These are phyloP conservation scores for Calocybe cyanea DNA, from an alignment of 768 basidiomycete species.

Conservation along the genomic window DNA sequence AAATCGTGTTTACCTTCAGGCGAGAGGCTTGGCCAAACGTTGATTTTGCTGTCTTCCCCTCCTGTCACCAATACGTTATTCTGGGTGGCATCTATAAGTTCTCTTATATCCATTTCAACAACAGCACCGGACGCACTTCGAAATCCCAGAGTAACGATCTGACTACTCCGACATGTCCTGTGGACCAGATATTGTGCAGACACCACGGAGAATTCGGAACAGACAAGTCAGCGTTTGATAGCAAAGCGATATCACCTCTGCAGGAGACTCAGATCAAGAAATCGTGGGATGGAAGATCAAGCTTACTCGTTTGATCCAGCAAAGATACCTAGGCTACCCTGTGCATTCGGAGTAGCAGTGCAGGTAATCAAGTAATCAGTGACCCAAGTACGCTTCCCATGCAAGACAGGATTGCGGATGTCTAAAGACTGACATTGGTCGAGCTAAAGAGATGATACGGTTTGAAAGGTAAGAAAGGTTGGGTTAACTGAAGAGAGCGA, in stretches of 20 bases:
- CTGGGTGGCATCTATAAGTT: slow-evolving; percentile 19
- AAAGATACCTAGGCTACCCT: slow-evolving; percentile 49
- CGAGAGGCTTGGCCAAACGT: slow-evolving; percentile 32
- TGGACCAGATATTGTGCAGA: slow-evolving; percentile 49
- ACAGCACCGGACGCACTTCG: slow-evolving; percentile 29
- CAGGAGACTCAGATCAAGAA: background rate
- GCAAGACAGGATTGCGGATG: slow-evolving; percentile 62
- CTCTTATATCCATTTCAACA: background rate
- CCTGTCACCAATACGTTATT: slow-evolving; percentile 41
- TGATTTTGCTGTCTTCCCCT: slow-evolving; percentile 47
- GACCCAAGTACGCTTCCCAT: slow-evolving; percentile 63
- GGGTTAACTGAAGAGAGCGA: background rate
- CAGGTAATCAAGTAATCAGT: slow-evolving; percentile 73
- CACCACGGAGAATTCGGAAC: slow-evolving; percentile 41
- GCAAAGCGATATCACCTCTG: slow-evolving; percentile 57
- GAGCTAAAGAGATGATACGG: slow-evolving; percentile 36
- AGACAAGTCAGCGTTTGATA: slow-evolving; percentile 41
- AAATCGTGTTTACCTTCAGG: slow-evolving; percentile 9
- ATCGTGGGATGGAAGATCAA: no score
- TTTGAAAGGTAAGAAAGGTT: background rate
- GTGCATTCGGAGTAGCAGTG: slow-evolving; percentile 27
- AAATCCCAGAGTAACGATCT: slow-evolving; percentile 57
- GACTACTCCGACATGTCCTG: slow-evolving; percentile 54
- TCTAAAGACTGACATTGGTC: slow-evolving; percentile 55
- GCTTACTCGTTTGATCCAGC: slow-evolving; percentile 75